phyloP scores from a whole-genome alignment of 257 asterid genomes.

The Scutellaria baicalensis region DNA sequence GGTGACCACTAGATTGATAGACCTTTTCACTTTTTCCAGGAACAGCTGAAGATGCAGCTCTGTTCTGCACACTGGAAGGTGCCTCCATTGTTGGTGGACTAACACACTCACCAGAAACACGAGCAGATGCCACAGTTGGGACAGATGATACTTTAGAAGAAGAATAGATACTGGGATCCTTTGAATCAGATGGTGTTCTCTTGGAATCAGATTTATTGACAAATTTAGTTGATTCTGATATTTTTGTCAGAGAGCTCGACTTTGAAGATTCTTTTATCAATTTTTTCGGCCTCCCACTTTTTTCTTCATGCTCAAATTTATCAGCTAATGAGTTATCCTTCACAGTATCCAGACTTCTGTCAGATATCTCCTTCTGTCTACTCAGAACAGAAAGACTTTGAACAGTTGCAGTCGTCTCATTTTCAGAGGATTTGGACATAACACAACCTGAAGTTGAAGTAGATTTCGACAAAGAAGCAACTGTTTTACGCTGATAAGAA shows the following conservation, averaged over 20 bases:
- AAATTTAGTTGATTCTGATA: slow-evolving; percentile 40
- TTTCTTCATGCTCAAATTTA: slow-evolving; percentile 45
- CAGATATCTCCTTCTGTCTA: slow-evolving; percentile 41
- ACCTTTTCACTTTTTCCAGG: slow-evolving; percentile 61
- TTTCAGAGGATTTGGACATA: slow-evolving; percentile 41
- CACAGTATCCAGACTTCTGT: slow-evolving; percentile 32
- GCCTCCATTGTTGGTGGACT: slow-evolving; percentile 37
- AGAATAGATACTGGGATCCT: slow-evolving; percentile 37
- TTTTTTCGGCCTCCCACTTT: slow-evolving; percentile 53
- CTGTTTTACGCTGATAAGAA: slow-evolving; percentile 41
- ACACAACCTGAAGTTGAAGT: slow-evolving; percentile 29
- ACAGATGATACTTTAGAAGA: slow-evolving; percentile 34
- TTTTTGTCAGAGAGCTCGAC: slow-evolving; percentile 34
- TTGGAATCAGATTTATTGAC: slow-evolving; percentile 49
- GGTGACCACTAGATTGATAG: slow-evolving; percentile 39
- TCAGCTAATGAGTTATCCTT: slow-evolving; percentile 36
- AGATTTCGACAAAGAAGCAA: slow-evolving; percentile 40
- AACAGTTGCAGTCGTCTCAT: slow-evolving; percentile 19
- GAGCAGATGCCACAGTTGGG: slow-evolving; percentile 26
- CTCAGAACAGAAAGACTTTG: slow-evolving; percentile 32
- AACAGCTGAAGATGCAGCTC: slow-evolving; percentile 33
- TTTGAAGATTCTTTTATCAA: slow-evolving; percentile 53
- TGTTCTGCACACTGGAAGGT: slow-evolving; percentile 40
- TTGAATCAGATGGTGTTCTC: slow-evolving; percentile 43
- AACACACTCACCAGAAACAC: slow-evolving; percentile 41